Conservation (phyloP, 257 asterid species). For the Datura wrightii region DNA sequence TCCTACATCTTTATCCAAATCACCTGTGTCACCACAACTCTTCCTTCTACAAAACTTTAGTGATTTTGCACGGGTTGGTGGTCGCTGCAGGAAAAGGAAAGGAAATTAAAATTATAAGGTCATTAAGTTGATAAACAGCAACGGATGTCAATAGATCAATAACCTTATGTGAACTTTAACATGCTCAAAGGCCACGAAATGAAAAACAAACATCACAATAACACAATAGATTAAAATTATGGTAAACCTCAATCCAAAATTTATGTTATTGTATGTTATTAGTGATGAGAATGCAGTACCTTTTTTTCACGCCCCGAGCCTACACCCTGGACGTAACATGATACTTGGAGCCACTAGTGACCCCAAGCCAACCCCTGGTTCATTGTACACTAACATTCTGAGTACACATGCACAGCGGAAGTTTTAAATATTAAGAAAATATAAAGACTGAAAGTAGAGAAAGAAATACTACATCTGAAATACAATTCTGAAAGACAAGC, state of each 20-base stretch:
- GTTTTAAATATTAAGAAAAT: too few relatives aligned
- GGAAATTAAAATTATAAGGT: background rate
- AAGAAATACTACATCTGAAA: too few relatives aligned
- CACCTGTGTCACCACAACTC: constrained; percentile 52
- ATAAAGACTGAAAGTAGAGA: too few relatives aligned
- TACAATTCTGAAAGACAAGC: too few relatives aligned
- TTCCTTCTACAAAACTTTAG: constrained; percentile 77
- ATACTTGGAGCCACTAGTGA: too few relatives aligned
- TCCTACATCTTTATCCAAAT: constrained; percentile 39
- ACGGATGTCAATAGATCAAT: background rate
- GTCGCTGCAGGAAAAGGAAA: constrained; percentile 49
- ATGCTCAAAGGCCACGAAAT: background rate
- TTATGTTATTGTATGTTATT: background rate
- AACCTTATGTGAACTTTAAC: background rate
- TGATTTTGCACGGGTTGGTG: constrained; percentile 84
- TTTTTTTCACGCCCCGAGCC: constrained; percentile 43
- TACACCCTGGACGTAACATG: too few relatives aligned
- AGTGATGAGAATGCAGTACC: constrained; percentile 45
- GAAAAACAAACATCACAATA: background rate
- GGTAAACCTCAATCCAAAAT: background rate
- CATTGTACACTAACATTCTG: too few relatives aligned
- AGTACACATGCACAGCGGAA: too few relatives aligned
- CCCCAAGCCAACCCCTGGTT: too few relatives aligned
- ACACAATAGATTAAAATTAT: background rate
- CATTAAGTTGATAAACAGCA: constrained; percentile 10